Evolutionary conservation across 306 rosid species (phyloP).

Genomic region (Begonia peltatifolia): DNA sequence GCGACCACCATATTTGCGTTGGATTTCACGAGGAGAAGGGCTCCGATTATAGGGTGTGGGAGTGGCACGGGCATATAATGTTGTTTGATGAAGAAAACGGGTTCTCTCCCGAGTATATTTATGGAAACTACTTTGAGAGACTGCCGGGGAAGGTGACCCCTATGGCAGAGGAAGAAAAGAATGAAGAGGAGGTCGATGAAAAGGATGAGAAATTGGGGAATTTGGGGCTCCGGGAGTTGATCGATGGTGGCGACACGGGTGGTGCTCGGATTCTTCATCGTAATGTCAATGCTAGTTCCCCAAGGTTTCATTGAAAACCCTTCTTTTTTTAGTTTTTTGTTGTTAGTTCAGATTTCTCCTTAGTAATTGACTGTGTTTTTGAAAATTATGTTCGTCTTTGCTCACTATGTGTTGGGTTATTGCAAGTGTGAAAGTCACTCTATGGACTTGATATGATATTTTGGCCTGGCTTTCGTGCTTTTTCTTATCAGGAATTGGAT

Average conservation of each 20-base stretch:
- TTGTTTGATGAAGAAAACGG: conserved; percentile 59
- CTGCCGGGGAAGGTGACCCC: conserved; percentile 16
- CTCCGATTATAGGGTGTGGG: conserved; percentile 84
- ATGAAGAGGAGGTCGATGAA: conserved; percentile 10
- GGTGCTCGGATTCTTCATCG: conserved; percentile 74
- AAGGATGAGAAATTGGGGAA: conserved; percentile 24
- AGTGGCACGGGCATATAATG: conserved; percentile 98
- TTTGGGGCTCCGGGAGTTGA: conserved; percentile 67
- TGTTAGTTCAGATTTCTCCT: not conserved
- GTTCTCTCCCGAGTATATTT: conserved; percentile 74
- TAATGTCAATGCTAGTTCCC: conserved; percentile 45
- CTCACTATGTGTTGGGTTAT: too few relatives aligned
- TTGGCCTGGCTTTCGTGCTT: too few relatives aligned
- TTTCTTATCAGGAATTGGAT: too few relatives aligned
- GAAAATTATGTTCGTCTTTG: too few relatives aligned
- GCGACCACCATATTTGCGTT: conserved; percentile 71
- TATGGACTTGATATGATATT: too few relatives aligned
- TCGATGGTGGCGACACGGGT: conserved; percentile 35
- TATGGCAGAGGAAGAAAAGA: conserved; percentile 3
- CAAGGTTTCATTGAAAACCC: conserved; percentile 34
- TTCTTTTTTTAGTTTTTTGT: not conserved
- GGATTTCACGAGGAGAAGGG: conserved; percentile 65
- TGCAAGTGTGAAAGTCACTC: too few relatives aligned
- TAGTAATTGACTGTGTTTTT: not conserved
- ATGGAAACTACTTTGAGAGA: conserved; percentile 85